Percentiles rank a stretch among this genome's conserved stretches.
These are phyloP conservation scores for Podospora pseudopauciseta DNA, from an alignment of 495 filamentous ascomycete species.

Conservation along the genomic window DNA sequence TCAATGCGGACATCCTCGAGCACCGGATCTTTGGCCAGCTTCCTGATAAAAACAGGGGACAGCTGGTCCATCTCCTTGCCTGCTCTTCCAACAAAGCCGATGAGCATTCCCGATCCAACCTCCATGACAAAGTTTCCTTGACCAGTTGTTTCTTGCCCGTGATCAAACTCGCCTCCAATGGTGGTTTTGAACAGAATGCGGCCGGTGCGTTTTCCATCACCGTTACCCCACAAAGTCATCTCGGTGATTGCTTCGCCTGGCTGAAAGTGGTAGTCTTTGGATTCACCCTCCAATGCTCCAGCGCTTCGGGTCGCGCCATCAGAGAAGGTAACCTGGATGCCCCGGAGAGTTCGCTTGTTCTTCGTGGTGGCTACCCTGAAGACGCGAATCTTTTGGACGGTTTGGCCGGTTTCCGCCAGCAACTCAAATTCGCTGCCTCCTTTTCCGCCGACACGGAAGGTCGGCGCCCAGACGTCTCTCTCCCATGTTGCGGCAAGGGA, in stretches of 20 bases:
- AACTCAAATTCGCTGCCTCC: not conserved
- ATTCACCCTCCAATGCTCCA: not conserved
- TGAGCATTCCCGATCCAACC: not conserved
- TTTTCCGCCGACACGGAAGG: not conserved
- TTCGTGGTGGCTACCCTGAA: not conserved
- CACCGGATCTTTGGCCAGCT: not conserved
- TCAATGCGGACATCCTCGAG: not conserved
- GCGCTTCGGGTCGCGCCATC: not conserved
- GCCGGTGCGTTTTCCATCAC: not conserved
- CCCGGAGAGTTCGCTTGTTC: not conserved
- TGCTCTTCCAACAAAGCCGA: not conserved
- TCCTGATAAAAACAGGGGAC: slow-evolving; percentile 1
- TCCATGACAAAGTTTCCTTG: not conserved
- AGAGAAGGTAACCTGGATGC: not conserved
- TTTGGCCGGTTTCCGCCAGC: not conserved
- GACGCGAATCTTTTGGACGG: not conserved
- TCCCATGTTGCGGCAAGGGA: not conserved
- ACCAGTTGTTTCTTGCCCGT: not conserved
- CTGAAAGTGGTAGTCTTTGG: not conserved
- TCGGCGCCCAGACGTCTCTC: not conserved
- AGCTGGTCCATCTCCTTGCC: not conserved
- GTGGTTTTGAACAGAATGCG: not conserved
- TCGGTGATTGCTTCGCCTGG: not conserved
- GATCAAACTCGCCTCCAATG: not conserved
- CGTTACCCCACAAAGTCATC: not conserved